Evolutionary conservation across 2,329 filamentous ascomycete species (phyloP).

Genomic region (Alternaria ventricosa): DNA sequence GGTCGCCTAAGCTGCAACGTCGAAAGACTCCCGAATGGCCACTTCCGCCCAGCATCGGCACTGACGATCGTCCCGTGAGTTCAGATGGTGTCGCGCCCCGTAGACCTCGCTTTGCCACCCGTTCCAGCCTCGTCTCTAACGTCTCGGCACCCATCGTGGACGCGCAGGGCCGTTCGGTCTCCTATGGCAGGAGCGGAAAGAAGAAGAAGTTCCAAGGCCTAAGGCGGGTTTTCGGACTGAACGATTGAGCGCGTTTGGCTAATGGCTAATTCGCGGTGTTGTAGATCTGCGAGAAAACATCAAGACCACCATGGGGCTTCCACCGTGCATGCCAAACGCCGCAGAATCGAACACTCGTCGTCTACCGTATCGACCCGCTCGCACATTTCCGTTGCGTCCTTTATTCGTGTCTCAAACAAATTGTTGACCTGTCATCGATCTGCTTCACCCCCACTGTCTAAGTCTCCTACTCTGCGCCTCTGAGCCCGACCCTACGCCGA

Average conservation of each 20-base stretch:
- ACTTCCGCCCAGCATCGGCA: conserved; percentile 45
- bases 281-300: conserved; percentile 3
- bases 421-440: conserved; percentile 10
- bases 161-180: conserved; percentile 24
- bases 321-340: not conserved
- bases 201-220: conserved; percentile 73
- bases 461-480: not conserved
- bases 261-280: conserved; percentile 18
- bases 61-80: conserved; percentile 38
- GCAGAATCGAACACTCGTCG: conserved; percentile 4
- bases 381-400: not conserved
- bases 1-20: conserved; percentile 57
- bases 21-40: conserved; percentile 59
- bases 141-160: conserved; percentile 33
- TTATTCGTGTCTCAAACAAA: conserved; percentile 7
- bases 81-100: conserved; percentile 36
- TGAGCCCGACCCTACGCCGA: not conserved
- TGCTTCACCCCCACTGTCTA: not conserved
- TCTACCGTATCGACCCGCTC: conserved; percentile 6
- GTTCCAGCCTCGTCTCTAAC: conserved; percentile 26
- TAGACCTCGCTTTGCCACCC: conserved; percentile 30
- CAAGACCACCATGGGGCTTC: not conserved
- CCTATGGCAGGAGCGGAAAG: conserved; percentile 47
- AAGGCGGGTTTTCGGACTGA: conserved; percentile 69
- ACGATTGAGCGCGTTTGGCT: conserved; percentile 53